Base-by-base conservation (phyloP, 768 basidiomycete species). In the Leccinum imitatum region DNA sequence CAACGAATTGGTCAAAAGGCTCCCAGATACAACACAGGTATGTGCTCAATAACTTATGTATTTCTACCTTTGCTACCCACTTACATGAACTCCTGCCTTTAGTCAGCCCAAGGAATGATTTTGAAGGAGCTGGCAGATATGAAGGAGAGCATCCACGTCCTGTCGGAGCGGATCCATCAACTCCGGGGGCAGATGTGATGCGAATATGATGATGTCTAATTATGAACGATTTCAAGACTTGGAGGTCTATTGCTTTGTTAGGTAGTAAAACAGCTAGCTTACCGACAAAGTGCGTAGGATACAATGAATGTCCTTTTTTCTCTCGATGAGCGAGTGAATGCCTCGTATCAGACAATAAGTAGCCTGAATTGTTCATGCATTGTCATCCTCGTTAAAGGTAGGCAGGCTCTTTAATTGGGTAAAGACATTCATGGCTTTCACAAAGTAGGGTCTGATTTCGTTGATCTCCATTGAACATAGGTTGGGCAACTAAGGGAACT, bases 401-500 rank as follows among this genome's bases (percentile, higher is more conserved):
- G 61, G 54, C n/a, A 67, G 67, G 50, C 71, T 62, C 14, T 67
- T 73, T 10, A 93, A 78, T 61, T 88, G 84, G 1, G 80, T 84
- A 48, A 93, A 75, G 48, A 90, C 74, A 59, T 82, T 80, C 91
- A 95, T 94, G 1, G 92, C 84, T 63, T 86, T 86, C 35, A 89
- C 79, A 67, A 95, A 95, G 78, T 92, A 91, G 3, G 94, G 92
- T 39, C 93, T 82, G 65, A 96, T 90, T 71, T 96, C 95, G 76
- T 94, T 93, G 75, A 97, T 91, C 73, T 97, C 94, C 87, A 95
- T 89, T 1, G 91, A 85, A 61, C 86, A 90, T 19, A 96, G 77
- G 64, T 94, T 91, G 4, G 91, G 86, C 60, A 97, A 79, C 93
- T 95, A 17, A 30, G 31, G 9, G 37, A 48, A 19, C 1, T 15